phyloP scores from a whole-genome alignment of 1,284 basidiomycete species.

The Psilocybe mexicana region DNA sequence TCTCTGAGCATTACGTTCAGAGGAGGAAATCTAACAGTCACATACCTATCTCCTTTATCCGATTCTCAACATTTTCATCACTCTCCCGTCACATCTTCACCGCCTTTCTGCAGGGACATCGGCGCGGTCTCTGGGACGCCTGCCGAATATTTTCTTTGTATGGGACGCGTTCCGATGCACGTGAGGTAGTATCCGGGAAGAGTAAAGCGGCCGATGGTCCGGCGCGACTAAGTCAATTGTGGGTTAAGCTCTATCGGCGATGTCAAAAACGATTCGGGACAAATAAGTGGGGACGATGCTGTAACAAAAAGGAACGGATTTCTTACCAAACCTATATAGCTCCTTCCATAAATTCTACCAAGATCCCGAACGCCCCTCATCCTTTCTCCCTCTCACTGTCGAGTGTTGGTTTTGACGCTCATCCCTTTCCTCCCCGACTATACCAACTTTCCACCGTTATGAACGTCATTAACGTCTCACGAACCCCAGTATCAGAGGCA shows the following conservation, averaged over 20 bases:
- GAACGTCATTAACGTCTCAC: slow-evolving; percentile 16
- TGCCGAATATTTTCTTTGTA: background rate
- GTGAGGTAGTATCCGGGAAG: background rate
- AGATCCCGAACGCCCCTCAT: slow-evolving; percentile 6
- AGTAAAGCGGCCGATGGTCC: slow-evolving; percentile 3
- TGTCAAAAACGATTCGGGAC: slow-evolving; percentile 19
- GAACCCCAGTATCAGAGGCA: slow-evolving; percentile 18
- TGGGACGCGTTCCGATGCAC: background rate
- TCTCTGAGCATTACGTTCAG: background rate
- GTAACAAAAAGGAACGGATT: slow-evolving; percentile 21
- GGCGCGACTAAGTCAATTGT: slow-evolving; percentile 11
- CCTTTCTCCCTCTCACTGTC: slow-evolving; percentile 12
- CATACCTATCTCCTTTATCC: background rate
- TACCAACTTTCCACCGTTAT: background rate
- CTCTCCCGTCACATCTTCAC: background rate
- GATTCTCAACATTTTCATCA: background rate
- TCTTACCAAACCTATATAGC: slow-evolving; percentile 13
- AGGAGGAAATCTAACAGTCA: background rate
- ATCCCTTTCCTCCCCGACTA: background rate
- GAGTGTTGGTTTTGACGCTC: background rate
- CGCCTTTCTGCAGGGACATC: background rate
- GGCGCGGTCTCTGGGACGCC: background rate
- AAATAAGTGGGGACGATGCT: slow-evolving; percentile 9
- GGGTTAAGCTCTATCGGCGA: slow-evolving; percentile 21
- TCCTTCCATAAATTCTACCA: slow-evolving; percentile 19